Evolutionary conservation across 2,329 filamentous ascomycete species (phyloP), one percentile per base, ranked within the genome.

Genomic region (Colletotrichum sp.): DNA sequence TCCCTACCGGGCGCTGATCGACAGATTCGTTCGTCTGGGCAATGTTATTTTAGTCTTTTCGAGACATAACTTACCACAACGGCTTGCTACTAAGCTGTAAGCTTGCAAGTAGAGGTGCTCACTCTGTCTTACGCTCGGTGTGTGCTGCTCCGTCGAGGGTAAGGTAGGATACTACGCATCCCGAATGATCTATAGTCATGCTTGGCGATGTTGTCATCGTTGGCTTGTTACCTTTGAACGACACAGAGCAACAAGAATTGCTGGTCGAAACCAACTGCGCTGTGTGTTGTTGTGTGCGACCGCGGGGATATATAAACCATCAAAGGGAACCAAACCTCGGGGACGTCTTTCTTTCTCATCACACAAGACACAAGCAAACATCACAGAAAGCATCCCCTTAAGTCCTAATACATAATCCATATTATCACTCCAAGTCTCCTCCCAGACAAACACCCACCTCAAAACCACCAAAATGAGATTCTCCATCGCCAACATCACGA

Each of bases 401-500:
- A 12, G 30, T 4, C 44, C 44, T 13, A 21, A 52, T 12, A 52
- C 10, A 21, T 12, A 52, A 52, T 52, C 18, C 10, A 21, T 13
- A 21, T 21, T 13, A 52, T 52, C 44, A 52, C 44, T 24, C 4
- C 44, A 24, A 52, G n/a, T 21, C n/a, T 52, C 44, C 44, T 52
- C n/a, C n/a, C 44, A 52, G 44, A 21, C 44, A 21, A 24, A 52
- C n/a, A 52, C 6, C n/a, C n/a, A 52, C 44, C 44, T 34, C 28
- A 34, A 26, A 28, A n/a, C 49, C 21, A 13, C 30, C 52, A 64
- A 18, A 59, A 77, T 81, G 78, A 68, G 68, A n/a, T 18, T 78
- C 73, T 34, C 26, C 13, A 12, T 77, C 74, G 30, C 18, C 13
- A 57, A 75, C 28, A 59, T 83, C 68, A 68, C 83, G 68, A 49